These are phyloP conservation scores for Acidiella bohemica DNA, from an alignment of 495 filamentous ascomycete genomes.

Conservation along the genomic window DNA sequence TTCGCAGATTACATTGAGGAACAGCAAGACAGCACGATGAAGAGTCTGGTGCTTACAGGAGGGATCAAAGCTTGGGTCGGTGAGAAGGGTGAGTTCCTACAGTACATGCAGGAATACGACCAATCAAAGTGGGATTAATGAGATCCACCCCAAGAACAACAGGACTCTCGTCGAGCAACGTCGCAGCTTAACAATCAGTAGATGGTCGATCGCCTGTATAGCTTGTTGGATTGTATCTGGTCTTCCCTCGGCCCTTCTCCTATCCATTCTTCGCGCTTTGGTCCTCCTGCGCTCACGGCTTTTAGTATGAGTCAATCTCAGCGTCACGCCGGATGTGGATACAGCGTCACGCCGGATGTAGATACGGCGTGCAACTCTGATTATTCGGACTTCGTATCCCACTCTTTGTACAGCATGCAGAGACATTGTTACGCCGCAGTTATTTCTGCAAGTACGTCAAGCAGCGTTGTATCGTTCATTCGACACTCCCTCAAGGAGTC, in stretches of 20 bases:
- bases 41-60: constrained; percentile 45
- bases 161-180: background rate
- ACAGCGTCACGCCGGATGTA: no score
- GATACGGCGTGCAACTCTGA: no score
- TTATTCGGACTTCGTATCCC: no score
- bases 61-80: constrained; percentile 55
- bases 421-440: background rate
- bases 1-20: constrained; percentile 50
- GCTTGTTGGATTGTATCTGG: no score
- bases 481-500: background rate
- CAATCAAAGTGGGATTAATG: constrained; percentile 1
- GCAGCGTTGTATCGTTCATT: background rate
- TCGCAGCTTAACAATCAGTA: no score
- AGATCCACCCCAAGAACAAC: background rate
- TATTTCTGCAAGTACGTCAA: background rate
- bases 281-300: no score
- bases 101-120: constrained; percentile 48
- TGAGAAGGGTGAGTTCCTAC: constrained; percentile 41
- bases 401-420: no score
- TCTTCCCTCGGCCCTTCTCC: no score
- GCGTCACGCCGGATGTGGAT: no score
- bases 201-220: no score
- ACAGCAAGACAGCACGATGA: constrained; percentile 32
- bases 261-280: no score
- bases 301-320: no score